Evolutionary conservation across 352 stramenopile species (phyloP), one percentile per base, ranked within the genome.

Genomic region (Achlya hypogyna): DNA sequence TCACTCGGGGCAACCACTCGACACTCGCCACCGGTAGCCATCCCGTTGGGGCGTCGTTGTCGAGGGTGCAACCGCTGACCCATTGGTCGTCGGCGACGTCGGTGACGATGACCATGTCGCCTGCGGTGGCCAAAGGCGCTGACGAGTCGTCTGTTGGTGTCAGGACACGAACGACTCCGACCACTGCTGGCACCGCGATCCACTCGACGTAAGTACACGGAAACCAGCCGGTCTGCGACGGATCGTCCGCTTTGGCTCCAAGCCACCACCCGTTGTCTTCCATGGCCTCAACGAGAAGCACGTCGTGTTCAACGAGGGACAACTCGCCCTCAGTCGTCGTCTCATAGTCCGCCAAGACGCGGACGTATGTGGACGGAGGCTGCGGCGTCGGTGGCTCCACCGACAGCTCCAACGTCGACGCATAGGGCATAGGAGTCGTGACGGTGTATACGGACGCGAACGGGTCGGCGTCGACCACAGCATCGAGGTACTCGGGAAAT

Each of bases 151-250:
- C n/a, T n/a, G n/a, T n/a, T n/a, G n/a, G n/a, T n/a, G n/a, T 29
- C 2, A 67, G 20, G 5, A 49, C 51, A 8, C 60, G 45, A 31
- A 47, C 60, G 12, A 67, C 32, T 8, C 60, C 60, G 18, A 67
- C 5, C 6, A 38, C 16, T 12, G 3, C 35, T 23, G 29, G 40
- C 20, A 28, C 47, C 16, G 60, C 23, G 1, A 74, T 45, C 71
- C 74, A 81, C 29, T 84, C 70, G 16, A 78, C 75, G 70, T 84
- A 84, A 2, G 74, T 84, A 27, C 73, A 77, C n/a, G 77, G 77
- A 29, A 84, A 84, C 77, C 77, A 84, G 5, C 77, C 77, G 31
- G 58, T 38, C 5, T 40, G 20, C 40, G 27, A 28, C 14, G 1
- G 16, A 23, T 28, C 34, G 9, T 20, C 35, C 18, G 23, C 38